Evolutionary conservation across 2,329 filamentous ascomycete species (phyloP).

Genomic region (Exutisphaerella laricina): DNA sequence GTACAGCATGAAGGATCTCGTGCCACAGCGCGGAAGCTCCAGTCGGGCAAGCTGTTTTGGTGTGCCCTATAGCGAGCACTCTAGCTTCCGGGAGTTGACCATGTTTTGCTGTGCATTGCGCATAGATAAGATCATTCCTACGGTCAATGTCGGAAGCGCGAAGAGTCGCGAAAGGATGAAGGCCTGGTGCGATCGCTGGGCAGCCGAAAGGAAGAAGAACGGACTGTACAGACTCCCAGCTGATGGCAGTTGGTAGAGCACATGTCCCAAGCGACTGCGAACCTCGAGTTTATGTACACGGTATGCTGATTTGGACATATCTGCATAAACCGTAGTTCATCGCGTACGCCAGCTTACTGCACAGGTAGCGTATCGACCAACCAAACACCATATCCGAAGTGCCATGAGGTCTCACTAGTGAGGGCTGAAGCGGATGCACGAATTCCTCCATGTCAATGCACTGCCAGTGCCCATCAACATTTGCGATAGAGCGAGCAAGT

Average conservation of each 20-base stretch:
- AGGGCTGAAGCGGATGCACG: too few relatives aligned
- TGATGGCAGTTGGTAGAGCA: slow-evolving; percentile 32
- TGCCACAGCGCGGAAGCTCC: slow-evolving; percentile 77
- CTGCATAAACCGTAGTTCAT: too few relatives aligned
- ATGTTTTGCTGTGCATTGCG: slow-evolving; percentile 85
- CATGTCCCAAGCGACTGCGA: too few relatives aligned
- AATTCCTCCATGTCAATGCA: too few relatives aligned
- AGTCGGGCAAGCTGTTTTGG: slow-evolving; percentile 81
- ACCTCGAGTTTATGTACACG: too few relatives aligned
- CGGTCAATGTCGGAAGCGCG: slow-evolving; percentile 73
- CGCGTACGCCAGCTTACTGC: too few relatives aligned
- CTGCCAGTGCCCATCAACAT: too few relatives aligned
- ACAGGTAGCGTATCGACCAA: too few relatives aligned
- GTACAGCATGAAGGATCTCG: slow-evolving; percentile 66
- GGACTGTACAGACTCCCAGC: slow-evolving; percentile 47
- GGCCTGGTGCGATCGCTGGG: slow-evolving; percentile 60
- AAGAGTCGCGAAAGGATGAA: slow-evolving; percentile 63
- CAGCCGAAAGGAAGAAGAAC: slow-evolving; percentile 56
- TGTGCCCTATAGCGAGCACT: slow-evolving; percentile 94
- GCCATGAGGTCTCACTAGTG: too few relatives aligned
- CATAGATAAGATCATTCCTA: slow-evolving; percentile 87
- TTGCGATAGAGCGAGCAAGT: too few relatives aligned
- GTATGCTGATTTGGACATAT: too few relatives aligned
- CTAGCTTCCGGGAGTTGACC: slow-evolving; percentile 86
- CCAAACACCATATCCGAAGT: too few relatives aligned